Base-by-base conservation (phyloP, 2,329 filamentous ascomycete genomes). In the Ilyonectria destructans region DNA sequence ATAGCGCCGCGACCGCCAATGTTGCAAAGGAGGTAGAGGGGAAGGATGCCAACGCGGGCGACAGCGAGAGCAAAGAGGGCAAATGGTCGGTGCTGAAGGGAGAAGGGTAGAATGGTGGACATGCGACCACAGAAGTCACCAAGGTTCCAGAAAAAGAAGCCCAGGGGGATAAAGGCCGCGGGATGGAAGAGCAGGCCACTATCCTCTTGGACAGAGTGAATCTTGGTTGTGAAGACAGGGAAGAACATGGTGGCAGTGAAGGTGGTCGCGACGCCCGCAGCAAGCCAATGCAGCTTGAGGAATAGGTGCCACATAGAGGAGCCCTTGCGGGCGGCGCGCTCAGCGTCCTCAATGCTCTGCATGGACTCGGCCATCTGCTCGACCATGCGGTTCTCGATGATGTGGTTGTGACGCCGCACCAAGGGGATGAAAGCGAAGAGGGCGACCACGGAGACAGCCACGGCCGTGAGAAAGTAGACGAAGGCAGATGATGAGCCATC, bases 161-260 rank as follows among this genome's bases (percentile, higher is more conserved):
- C 94, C 0, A 98, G 86, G 0, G 96, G 95, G 65, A 98, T 95
- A 80, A 98, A 99, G 17, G 92, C 90, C 1, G 90, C 86, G 0
- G 93, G 90, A 59, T 90, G 89, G 71, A 97, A 89, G 17, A 97
- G 82, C 17, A 87, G 83, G 13, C 88, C 85, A 8, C 77, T 69
- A 69, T 74, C 78, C 67, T 77, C 74, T 26, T 77, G 74, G 12
- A 87, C 83, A 9, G 86, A 88, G 37, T 82, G 75, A 70, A 84
- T 91, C 80, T 92, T 90, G 65, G 87, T 84, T 0, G 96, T 98
- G 81, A 97, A 97, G 68, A 98, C 93, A 1, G 96, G 96, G 84
- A 95, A 98, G 79, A 96, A 91, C 96, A 99, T 98, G 57, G 95
- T 95, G 62, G 96, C 83, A 48, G 87, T 83, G 77, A 98, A 98